These are phyloP conservation scores for Dictyostelium firmibasis DNA, from an alignment of 78 protist genomes.

Conservation along the genomic window DNA sequence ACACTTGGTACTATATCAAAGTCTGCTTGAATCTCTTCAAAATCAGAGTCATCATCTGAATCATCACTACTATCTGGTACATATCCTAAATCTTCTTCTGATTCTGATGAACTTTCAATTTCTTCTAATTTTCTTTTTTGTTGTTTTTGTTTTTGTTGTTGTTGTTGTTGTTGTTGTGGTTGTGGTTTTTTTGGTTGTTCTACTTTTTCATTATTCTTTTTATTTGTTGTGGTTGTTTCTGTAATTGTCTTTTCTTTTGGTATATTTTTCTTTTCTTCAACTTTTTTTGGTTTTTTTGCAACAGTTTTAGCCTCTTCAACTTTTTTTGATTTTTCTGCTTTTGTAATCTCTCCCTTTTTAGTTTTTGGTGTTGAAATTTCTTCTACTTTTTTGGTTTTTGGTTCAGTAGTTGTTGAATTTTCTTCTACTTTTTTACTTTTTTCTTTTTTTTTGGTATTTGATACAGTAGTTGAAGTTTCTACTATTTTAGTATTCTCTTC, in stretches of 20 bases:
- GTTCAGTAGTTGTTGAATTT: neutral
- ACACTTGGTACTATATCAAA: slow-evolving; percentile 42
- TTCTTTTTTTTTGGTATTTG: neutral
- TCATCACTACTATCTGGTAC: slow-evolving; percentile 28
- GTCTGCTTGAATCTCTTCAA: slow-evolving; percentile 22
- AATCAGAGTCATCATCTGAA: neutral
- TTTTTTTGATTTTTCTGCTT: neutral
- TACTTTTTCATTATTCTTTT: neutral
- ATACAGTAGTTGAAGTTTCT: neutral
- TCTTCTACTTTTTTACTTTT: neutral
- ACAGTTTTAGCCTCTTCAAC: neutral
- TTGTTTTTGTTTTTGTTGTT: neutral
- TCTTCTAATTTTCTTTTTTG: neutral
- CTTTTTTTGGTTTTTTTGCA: neutral
- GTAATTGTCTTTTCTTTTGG: neutral
- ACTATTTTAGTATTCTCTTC: neutral
- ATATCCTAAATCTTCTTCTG: neutral
- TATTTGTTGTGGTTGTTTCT: neutral
- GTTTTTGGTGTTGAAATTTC: neutral
- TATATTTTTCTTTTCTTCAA: neutral
- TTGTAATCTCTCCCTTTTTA: neutral
- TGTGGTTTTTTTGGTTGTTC: neutral
- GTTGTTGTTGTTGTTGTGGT: neutral
- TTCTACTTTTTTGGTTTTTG: neutral
- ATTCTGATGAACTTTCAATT: neutral